Evolutionary conservation across 2,329 filamentous ascomycete species (phyloP), one percentile per base, ranked within the genome.

Genomic region (Trichoderma polysporum): DNA sequence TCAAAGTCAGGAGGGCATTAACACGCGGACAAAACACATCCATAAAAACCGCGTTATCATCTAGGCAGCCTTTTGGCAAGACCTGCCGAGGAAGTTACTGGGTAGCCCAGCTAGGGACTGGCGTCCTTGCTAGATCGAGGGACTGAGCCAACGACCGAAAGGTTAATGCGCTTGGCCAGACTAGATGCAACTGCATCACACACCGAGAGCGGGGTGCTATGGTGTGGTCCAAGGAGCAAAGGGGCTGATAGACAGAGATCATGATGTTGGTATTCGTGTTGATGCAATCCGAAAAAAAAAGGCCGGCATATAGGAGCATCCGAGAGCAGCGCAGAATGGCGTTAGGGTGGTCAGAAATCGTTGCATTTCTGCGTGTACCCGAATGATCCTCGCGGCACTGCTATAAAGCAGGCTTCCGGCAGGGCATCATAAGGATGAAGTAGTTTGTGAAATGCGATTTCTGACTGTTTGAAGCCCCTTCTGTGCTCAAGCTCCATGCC

Each of bases 21-120:
- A 75, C 82, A 84, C 89, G 85, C 92, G 92, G 86, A 91, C 92
- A 97, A 97, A 97, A 88, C 80, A 94, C 92, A 90, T 96, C 92
- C 85, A 84, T 85, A 97, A 97, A 97, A 97, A 88, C 88, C 92
- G 92, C 87, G 82, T 83, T 86, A 56, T 86, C 85, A 75, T 88
- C 86, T 85, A 82, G 71, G 70, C 66, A 63, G 73, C 74, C 74
- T 86, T 84, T 79, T 75, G 71, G 73, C 71, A 71, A 66, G 70
- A 68, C 25, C 41, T 41, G 37, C 45, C 71, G 85, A 87, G 88
- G 87, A 72, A 80, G 74, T 69, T 76, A 71, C 73, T 73, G 70
- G 72, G 68, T 33, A 70, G 72, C 71, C 70, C 70, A 73, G 76
- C 74, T 72, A 73, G 69, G 72, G 73, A 79, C 81, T 84, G 85